Evolutionary conservation across 805 yeast genomes (phyloP).

Genomic region (Candida alai): DNA sequence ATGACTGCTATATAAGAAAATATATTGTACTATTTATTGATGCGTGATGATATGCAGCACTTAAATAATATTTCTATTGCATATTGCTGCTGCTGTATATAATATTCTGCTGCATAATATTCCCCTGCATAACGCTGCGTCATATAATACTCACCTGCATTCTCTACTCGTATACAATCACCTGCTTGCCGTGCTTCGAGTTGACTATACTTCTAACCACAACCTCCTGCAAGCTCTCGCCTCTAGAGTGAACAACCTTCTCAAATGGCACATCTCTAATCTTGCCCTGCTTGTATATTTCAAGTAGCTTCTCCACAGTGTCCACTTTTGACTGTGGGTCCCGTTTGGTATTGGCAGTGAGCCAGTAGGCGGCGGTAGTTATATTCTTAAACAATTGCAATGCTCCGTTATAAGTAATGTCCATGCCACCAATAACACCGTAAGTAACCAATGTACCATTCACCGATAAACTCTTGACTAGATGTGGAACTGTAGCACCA

Average conservation of each 20-base stretch:
- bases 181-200: slow-evolving; percentile 43
- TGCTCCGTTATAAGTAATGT: slow-evolving; percentile 16
- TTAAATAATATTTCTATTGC: not conserved
- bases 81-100: too few relatives aligned
- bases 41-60: not conserved
- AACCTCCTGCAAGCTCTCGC: slow-evolving; percentile 38
- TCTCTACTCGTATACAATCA: slow-evolving; percentile 22
- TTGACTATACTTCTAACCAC: slow-evolving; percentile 43
- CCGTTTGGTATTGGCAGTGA: slow-evolving; percentile 21
- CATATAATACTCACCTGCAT: too few relatives aligned
- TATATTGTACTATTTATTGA: not conserved
- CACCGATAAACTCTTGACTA: slow-evolving; percentile 22
- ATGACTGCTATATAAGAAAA: not conserved
- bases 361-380: slow-evolving; percentile 29
- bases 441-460: slow-evolving; percentile 27
- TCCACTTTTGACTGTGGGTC: slow-evolving; percentile 57
- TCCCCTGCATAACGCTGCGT: too few relatives aligned
- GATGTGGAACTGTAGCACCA: slow-evolving; percentile 19
- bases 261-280: slow-evolving; percentile 45
- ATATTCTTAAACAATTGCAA: slow-evolving; percentile 29
- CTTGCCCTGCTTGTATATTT: slow-evolving; percentile 56
- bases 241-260: slow-evolving; percentile 32
- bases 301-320: slow-evolving; percentile 52
- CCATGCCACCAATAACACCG: slow-evolving; percentile 19
- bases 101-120: too few relatives aligned